These are phyloP conservation scores for Scheffersomyces quercinus DNA, from an alignment of 1,139 yeast genomes.

Conservation along the genomic window DNA sequence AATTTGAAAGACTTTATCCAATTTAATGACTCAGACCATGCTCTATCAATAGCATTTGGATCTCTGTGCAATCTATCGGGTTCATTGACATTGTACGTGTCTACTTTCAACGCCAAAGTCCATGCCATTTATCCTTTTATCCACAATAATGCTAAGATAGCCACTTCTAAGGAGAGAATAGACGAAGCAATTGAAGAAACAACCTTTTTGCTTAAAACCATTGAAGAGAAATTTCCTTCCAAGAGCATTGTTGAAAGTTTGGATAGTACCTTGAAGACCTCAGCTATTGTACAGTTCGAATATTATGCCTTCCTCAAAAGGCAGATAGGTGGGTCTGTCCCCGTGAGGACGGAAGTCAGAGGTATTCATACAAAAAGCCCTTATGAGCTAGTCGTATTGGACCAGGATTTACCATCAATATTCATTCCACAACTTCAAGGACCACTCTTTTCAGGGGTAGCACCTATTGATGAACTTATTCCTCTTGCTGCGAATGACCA, in stretches of 20 bases:
- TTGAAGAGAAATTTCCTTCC: constrained; percentile 18
- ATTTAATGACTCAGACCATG: constrained; percentile 15
- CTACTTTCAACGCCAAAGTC: constrained; percentile 24
- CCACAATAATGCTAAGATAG: constrained; percentile 18
- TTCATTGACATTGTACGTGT: constrained; percentile 35
- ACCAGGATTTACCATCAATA: constrained; percentile 12
- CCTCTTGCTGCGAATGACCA: constrained; percentile 14
- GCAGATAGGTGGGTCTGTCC: constrained; percentile 15
- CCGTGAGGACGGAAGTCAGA: constrained; percentile 14
- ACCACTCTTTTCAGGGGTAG: constrained; percentile 15
- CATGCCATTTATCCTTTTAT: constrained; percentile 39
- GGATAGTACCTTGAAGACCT: constrained; percentile 15
- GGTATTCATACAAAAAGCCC: constrained; percentile 8
- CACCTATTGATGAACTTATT: constrained; percentile 18
- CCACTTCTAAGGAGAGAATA: constrained; percentile 23
- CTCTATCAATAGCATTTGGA: constrained; percentile 39
- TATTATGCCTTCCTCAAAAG: constrained; percentile 17
- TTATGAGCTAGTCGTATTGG: constrained; percentile 14
- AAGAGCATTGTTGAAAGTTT: constrained; percentile 7
- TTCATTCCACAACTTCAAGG: constrained; percentile 23
- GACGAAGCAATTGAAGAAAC: constrained; percentile 29
- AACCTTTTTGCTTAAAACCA: constrained; percentile 13
- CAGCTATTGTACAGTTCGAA: constrained; percentile 20
- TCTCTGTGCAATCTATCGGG: constrained; percentile 31
- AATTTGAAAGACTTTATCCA: constrained; percentile 15